Evolutionary conservation across 306 rosid species (phyloP), one percentile per base, ranked within the genome.

Genomic region (Ochetophila trinervis): DNA sequence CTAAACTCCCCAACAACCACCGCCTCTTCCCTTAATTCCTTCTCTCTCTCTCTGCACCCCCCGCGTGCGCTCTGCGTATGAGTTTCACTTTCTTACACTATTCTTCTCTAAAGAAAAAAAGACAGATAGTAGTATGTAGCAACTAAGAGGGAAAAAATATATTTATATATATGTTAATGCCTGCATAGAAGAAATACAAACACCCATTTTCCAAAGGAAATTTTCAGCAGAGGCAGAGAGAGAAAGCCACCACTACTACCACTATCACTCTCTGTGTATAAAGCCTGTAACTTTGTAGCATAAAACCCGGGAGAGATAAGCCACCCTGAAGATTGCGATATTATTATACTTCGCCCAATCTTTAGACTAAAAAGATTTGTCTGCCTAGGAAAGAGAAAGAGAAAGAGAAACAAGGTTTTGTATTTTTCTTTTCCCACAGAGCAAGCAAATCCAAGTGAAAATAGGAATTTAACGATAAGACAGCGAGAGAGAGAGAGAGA

Each of bases 271-370:
- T 81, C n/a, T n/a, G n/a, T n/a, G 84, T 72, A 70, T 59, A 81
- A 81, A 88, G 90, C 82, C 95, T 80, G 78, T n/a, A 79, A 63
- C 75, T 78, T 53, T 74, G 85, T 72, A 42, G 83, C 97, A 71
- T 79, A 90, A 93, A 93, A 82, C 87, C 86, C 97, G 98, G 97
- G 96, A 82, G 92, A 67, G 67, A 71, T 65, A 65, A 12, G 55
- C 18, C 59, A 59, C 17, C 65, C 22, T 6, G 27, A 34, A 63
- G 48, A 54, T 70, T 19, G 21, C 60, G 18, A 69, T 13, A 62
- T 27, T 6, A 18, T 18, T 53, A 34, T 0, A 20, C 16, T 11
- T 11, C 71, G 4, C 71, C 27, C 12, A 5, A 35, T 67, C 27
- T 60, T 66, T 61, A 55, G 36, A 9, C 23, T 22, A 36, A 34